These are phyloP conservation scores for Penicillium sp. DNA, from an alignment of 2,329 filamentous ascomycete genomes.

Conservation along the genomic window DNA sequence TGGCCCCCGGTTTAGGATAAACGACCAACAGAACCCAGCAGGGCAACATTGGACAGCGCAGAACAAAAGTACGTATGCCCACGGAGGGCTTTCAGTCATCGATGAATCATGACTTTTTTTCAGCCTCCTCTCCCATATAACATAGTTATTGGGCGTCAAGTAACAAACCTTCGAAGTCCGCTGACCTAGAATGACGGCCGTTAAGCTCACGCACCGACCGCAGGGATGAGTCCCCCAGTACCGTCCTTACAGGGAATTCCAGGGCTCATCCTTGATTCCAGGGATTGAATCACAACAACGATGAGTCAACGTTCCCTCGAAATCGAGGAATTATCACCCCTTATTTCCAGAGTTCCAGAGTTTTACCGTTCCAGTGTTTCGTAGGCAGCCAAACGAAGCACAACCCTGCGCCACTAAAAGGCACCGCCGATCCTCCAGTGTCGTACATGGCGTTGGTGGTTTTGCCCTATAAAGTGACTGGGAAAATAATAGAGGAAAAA, in stretches of 20 bases:
- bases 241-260: conserved; percentile 27
- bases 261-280: conserved; percentile 24
- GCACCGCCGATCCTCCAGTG: conserved; percentile 27
- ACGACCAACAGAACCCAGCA: not conserved
- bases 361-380: not conserved
- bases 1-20: conserved; percentile 2
- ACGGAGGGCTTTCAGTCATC: too few relatives aligned
- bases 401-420: conserved; percentile 24
- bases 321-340: conserved; percentile 2
- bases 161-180: not conserved
- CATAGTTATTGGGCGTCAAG: conserved; percentile 1
- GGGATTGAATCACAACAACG: not conserved
- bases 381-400: conserved; percentile 14
- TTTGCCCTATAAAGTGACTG: too few relatives aligned
- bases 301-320: conserved; percentile 10
- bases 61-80: conserved; percentile 6
- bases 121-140: not conserved
- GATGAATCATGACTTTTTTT: not conserved
- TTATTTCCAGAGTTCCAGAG: conserved; percentile 1
- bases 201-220: conserved; percentile 29
- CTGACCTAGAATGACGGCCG: conserved; percentile 9
- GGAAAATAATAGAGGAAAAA: too few relatives aligned
- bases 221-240: conserved; percentile 22
- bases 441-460: conserved; percentile 26
- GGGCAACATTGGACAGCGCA: not conserved